Evolutionary conservation across 2,329 filamentous ascomycete species (phyloP).

Genomic region (Pseudocercospora ulei): DNA sequence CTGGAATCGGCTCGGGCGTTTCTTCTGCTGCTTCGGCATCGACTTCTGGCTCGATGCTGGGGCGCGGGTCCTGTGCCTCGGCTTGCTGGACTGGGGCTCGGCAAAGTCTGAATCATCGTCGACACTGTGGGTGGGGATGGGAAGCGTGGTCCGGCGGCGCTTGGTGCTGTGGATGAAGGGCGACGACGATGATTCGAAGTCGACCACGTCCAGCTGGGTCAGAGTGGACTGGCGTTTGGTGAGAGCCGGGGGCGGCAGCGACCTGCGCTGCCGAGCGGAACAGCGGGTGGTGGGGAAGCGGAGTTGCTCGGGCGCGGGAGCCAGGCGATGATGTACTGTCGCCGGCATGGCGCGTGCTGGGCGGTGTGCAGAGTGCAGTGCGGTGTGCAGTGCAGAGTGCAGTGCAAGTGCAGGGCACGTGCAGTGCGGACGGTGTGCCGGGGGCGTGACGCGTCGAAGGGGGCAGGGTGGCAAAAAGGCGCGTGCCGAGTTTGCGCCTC

Average conservation of each 20-base stretch:
- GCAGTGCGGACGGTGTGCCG: no score
- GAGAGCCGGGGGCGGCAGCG: conserved; percentile 6
- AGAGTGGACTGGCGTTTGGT: conserved; percentile 19
- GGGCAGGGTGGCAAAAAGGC: no score
- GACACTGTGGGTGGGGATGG: conserved; percentile 7
- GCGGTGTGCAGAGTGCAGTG: not conserved
- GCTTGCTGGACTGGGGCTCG: conserved; percentile 12
- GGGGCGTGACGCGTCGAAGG: no score
- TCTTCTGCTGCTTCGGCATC: conserved; percentile 3
- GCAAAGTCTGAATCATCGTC: conserved; percentile 12
- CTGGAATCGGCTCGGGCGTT: conserved; percentile 7
- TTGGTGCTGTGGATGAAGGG: not conserved
- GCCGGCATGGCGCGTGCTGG: conserved; percentile 13
- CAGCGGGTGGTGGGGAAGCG: conserved; percentile 12
- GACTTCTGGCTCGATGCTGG: not conserved
- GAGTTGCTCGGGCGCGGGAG: conserved; percentile 15
- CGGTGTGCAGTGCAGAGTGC: no score
- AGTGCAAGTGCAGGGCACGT: no score
- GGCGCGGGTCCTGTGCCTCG: conserved; percentile 7
- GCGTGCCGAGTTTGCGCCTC: no score
- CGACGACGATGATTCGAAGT: conserved; percentile 10
- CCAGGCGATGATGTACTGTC: conserved; percentile 9
- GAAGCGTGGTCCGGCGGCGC: not conserved
- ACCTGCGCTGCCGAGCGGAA: conserved; percentile 10
- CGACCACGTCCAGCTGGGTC: conserved; percentile 22